Percentiles rank a stretch among this genome's conserved stretches.
phyloP scores from a whole-genome alignment of 495 filamentous ascomycete species.

The Trichoderma erinaceum region DNA sequence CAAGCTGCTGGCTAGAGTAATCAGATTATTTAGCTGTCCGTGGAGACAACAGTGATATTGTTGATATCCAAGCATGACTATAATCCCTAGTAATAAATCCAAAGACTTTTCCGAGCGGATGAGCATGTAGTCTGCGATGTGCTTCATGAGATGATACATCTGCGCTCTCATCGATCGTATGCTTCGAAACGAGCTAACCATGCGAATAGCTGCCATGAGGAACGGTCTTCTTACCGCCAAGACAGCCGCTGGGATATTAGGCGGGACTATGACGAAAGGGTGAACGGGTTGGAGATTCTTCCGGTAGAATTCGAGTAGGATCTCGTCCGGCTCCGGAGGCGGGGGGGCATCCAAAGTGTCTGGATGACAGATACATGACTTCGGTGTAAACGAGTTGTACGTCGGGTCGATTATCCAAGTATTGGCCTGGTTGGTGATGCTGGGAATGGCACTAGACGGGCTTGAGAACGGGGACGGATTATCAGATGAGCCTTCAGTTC shows the following conservation, averaged over 20 bases:
- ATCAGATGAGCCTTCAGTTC: slow-evolving; percentile 1
- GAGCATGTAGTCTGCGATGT: slow-evolving; percentile 38
- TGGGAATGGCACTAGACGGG: slow-evolving; percentile 18
- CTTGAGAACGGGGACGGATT: neutral
- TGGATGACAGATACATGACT: slow-evolving; percentile 24
- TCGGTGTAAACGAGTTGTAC: slow-evolving; percentile 27
- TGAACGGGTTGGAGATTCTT: slow-evolving; percentile 30
- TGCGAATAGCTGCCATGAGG: slow-evolving; percentile 31
- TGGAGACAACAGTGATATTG: slow-evolving; percentile 37
- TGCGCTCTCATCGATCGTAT: slow-evolving; percentile 34
- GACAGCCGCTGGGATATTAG: slow-evolving; percentile 22
- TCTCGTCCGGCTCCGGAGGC: slow-evolving; percentile 29
- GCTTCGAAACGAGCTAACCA: slow-evolving; percentile 34
- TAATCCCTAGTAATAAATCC: slow-evolving; percentile 44
- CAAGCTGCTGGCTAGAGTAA: slow-evolving; percentile 40
- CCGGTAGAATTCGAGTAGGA: slow-evolving; percentile 30
- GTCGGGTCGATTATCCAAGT: slow-evolving; percentile 3
- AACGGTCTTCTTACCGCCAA: slow-evolving; percentile 27
- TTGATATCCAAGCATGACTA: slow-evolving; percentile 43
- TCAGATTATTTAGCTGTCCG: slow-evolving; percentile 39
- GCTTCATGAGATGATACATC: slow-evolving; percentile 33
- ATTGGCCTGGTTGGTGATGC: slow-evolving; percentile 10
- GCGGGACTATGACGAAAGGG: slow-evolving; percentile 35
- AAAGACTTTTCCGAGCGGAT: slow-evolving; percentile 41
- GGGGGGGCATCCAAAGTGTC: slow-evolving; percentile 20